Base-by-base conservation (phyloP, 768 basidiomycete genomes). In the Panellus pusillus region DNA sequence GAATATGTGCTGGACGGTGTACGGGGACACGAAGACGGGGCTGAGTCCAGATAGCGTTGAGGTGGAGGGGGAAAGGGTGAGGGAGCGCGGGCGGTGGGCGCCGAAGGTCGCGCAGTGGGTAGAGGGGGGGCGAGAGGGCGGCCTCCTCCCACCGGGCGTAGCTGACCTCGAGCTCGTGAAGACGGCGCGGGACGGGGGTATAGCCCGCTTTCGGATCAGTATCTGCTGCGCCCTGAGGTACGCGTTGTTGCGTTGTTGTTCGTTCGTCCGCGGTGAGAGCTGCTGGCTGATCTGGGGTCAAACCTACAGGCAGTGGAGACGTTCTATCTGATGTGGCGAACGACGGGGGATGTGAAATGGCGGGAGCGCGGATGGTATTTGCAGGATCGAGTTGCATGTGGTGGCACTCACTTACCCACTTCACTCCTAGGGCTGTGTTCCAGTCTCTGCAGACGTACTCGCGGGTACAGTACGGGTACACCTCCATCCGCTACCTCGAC, bases 11-110 rank as follows among this genome's bases (percentile, higher is more conserved):
- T 76, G 73, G 63, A 63, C 77, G 28, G 66, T 74, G 54, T 83
- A 82, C 63, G 74, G 72, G 3, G 81, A 83, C 57, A 73, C 74
- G 60, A 66, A 72, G 24, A 65, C 76, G 3, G 81, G 81, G 11
- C 62, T 83, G 27, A 77, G 78, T 18, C 79, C 81, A 14, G 81
- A 83, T 44, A 65, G 67, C 47, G 64, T 68, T 19, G 24, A 39
- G 9, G 38, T 65, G 45, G 48, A 55, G 17, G 32, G 31, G 46
- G 59, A 42, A 44, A 17, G 39, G 43, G 53, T 44, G 24, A 28
- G 32, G 35, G 55, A 55, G 41, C 52, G 54, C 28, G 65, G 64
- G 17, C 48, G 55, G 41, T 69, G 68, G 68, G 54, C 60, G 39
- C 31, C 55, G 38, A 61, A 54, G 27, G 47, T 74, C 12, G 51